Conservation (phyloP, 192 early-diverging fungal genomes). For the Coemansia sp. region DNA sequence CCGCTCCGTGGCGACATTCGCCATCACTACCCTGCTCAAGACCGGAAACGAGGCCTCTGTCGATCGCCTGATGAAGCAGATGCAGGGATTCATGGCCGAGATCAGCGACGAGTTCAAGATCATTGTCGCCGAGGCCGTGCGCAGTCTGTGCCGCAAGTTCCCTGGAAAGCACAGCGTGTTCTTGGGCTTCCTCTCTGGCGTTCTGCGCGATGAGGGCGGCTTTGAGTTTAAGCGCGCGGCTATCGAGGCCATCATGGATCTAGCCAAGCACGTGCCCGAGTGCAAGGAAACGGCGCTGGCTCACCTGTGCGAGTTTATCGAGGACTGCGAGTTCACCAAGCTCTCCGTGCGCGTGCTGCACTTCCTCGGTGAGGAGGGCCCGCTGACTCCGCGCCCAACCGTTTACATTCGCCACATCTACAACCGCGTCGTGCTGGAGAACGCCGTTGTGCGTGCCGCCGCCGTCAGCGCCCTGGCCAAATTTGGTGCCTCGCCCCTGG, state of each 20-base stretch:
- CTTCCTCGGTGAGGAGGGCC: conserved; percentile 91
- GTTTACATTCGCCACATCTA: conserved; percentile 99
- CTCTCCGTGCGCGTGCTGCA: conserved; percentile 96
- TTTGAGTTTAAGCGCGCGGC: conserved; percentile 96
- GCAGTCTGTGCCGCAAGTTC: conserved; percentile 95
- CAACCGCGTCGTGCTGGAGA: conserved; percentile 98
- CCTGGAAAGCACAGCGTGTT: conserved; percentile 91
- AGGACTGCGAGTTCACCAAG: conserved; percentile 99
- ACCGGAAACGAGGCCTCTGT: conserved; percentile 98
- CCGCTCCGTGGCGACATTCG: conserved; percentile 96
- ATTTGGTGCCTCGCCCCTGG: conserved; percentile 77
- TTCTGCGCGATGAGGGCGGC: conserved; percentile 95
- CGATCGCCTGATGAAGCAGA: conserved; percentile 99
- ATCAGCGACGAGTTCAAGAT: conserved; percentile 99
- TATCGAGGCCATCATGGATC: conserved; percentile 96
- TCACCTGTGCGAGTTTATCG: conserved; percentile 98
- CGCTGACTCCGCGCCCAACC: conserved; percentile 83
- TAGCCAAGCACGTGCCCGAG: conserved; percentile 90
- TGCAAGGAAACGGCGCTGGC: conserved; percentile 91
- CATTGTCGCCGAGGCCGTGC: conserved; percentile 97
- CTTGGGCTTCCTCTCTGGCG: conserved; percentile 87
- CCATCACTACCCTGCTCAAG: conserved; percentile 97
- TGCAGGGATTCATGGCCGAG: conserved; percentile 95
- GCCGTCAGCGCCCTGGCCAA: conserved; percentile 94
- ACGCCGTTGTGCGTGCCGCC: conserved; percentile 91